These are phyloP conservation scores for Pterula multifida DNA, from an alignment of 1,284 basidiomycete species.

Conservation along the genomic window DNA sequence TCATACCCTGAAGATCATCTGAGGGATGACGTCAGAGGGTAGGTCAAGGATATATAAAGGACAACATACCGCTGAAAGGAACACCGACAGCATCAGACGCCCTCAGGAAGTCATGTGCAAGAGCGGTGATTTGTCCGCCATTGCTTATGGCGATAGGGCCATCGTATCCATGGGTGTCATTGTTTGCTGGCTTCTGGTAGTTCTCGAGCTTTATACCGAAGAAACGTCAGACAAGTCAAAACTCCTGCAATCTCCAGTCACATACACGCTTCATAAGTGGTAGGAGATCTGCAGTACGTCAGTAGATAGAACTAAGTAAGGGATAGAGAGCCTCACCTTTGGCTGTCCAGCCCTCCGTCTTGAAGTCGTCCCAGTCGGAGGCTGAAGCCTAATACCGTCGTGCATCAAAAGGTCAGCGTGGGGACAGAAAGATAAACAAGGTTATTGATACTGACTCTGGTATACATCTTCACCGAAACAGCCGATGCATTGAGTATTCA, in stretches of 20 bases:
- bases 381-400: slow-evolving; percentile 44
- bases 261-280: slow-evolving; percentile 59
- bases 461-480: slow-evolving; percentile 39
- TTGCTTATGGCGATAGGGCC: slow-evolving; percentile 64
- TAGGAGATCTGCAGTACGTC: slow-evolving; percentile 34
- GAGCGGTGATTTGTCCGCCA: slow-evolving; percentile 44
- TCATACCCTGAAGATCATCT: slow-evolving; percentile 55
- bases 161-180: slow-evolving; percentile 52
- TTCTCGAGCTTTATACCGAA: slow-evolving; percentile 43
- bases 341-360: slow-evolving; percentile 54
- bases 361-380: slow-evolving; percentile 70
- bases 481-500: not conserved
- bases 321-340: slow-evolving; percentile 28
- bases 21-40: not conserved
- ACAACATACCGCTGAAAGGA: slow-evolving; percentile 47
- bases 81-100: slow-evolving; percentile 51
- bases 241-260: no score
- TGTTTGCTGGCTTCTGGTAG: slow-evolving; percentile 56
- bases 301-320: slow-evolving; percentile 3
- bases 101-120: slow-evolving; percentile 60
- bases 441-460: slow-evolving; percentile 29
- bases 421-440: not conserved
- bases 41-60: slow-evolving; percentile 1
- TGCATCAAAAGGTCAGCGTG: slow-evolving; percentile 3
- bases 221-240: slow-evolving; percentile 5